Evolutionary conservation across 352 stramenopile genomes (phyloP).

Genomic region (Phytopythium ostracodes): DNA sequence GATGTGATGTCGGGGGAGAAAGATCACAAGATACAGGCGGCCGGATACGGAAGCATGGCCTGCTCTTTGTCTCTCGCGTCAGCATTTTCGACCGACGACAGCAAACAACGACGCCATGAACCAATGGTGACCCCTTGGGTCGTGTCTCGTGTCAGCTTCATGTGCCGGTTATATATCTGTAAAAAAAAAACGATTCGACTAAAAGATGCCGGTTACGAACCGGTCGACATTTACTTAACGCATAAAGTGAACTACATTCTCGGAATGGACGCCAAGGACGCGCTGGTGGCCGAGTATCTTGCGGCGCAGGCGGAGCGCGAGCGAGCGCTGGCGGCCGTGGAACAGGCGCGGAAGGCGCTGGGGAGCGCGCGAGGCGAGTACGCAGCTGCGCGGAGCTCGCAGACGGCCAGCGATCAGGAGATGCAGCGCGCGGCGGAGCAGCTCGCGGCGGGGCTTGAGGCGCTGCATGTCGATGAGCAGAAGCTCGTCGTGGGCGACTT

Average conservation of each 20-base stretch:
- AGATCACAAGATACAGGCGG: background rate
- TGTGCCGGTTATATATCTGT: too few species aligned
- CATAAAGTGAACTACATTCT: background rate
- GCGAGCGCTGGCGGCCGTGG: slow-evolving; percentile 24
- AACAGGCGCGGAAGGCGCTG: slow-evolving; percentile 15
- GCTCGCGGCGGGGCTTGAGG: slow-evolving; percentile 18
- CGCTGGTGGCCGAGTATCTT: slow-evolving; percentile 29
- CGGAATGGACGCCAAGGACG: background rate
- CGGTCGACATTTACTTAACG: too few species aligned
- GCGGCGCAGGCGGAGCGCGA: slow-evolving; percentile 36
- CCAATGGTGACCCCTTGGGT: background rate
- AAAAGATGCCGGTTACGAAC: too few species aligned
- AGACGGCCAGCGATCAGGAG: slow-evolving; percentile 27
- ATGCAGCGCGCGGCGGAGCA: slow-evolving; percentile 22
- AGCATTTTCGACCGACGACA: background rate
- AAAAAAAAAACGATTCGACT: too few species aligned
- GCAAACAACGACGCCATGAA: background rate
- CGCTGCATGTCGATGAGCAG: slow-evolving; percentile 14
- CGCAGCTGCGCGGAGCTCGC: slow-evolving; percentile 16
- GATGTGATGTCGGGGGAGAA: background rate
- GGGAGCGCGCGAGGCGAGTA: slow-evolving; percentile 25
- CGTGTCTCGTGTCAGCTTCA: background rate
- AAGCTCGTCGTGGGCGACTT: slow-evolving; percentile 17
- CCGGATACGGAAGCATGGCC: background rate
- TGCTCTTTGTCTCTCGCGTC: background rate